Evolutionary conservation across 1,284 basidiomycete genomes (phyloP).

Genomic region (Lentinula novae-zelandiae): DNA sequence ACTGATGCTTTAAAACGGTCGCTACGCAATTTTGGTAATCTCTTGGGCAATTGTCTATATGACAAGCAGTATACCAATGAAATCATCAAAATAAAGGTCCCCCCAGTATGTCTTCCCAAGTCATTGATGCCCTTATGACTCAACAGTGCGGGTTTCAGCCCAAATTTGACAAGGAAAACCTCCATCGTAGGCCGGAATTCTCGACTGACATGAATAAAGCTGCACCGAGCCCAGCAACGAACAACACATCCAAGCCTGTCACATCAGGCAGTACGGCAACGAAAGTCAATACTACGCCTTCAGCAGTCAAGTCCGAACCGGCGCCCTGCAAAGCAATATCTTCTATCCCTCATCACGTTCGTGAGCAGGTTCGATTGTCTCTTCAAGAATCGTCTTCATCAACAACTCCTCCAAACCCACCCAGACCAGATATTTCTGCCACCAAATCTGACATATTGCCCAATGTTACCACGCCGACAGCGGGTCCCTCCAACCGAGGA

Average conservation of each 20-base stretch:
- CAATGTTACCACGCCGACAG: background rate
- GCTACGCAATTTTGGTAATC: slow-evolving; percentile 89
- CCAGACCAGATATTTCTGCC: slow-evolving; percentile 8
- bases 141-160: slow-evolving; percentile 36
- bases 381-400: background rate
- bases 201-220: slow-evolving; percentile 38
- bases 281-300: background rate
- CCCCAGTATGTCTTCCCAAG: slow-evolving; percentile 53
- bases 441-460: slow-evolving; percentile 24
- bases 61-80: slow-evolving; percentile 88
- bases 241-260: background rate
- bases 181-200: slow-evolving; percentile 80
- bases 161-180: slow-evolving; percentile 71
- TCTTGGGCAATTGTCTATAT: slow-evolving; percentile 94
- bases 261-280: background rate
- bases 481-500: slow-evolving; percentile 15
- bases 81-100: slow-evolving; percentile 82
- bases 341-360: slow-evolving; percentile 8
- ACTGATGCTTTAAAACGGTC: slow-evolving; percentile 93
- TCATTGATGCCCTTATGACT: background rate
- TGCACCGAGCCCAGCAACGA: slow-evolving; percentile 9
- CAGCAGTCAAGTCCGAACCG: slow-evolving; percentile 4
- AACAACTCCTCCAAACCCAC: background rate
- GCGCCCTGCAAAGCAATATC: slow-evolving; percentile 4
- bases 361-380: background rate